Evolutionary conservation across 805 yeast genomes (phyloP), one percentile per base, ranked within the genome.

Genomic region (Suhomyces canberraensis): DNA sequence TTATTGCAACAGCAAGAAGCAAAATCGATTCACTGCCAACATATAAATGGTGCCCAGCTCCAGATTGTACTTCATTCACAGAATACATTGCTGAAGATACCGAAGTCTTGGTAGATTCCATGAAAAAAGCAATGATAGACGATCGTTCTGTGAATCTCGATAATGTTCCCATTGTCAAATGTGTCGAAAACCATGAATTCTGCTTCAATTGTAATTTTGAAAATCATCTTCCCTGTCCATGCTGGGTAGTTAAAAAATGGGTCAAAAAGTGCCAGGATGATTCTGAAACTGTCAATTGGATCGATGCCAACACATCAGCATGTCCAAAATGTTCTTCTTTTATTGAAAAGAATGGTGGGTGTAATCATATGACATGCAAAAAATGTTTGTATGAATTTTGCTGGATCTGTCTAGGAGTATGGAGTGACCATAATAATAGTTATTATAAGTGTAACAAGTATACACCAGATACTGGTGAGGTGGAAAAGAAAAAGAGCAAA

Each of bases 311-410:
- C 56, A 88, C 98, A 1, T 82, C 87, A 48, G 75, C 76, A 30
- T 93, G 98, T 58, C 95, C 96, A 0, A 76, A 77, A 51, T 93
- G 98, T 64, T 64, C 66, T 8, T 66, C 88, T 1, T 67, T 79
- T 19, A 93, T 91, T 44, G 97, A 93, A 55, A 89, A 91, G 51
- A 84, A 84, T 54, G 98, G 97, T 16, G 98, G 98, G 0, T 93
- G 98, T 63, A 91, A 91, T 60, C 98, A 93, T 61, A 91, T 93
- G 96, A 74, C 79, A 1, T 93, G 98, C 58, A 68, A 76, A 3
- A 81, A 78, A 40, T 93, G 98, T 58, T 54, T 58, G 9, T 61
- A 76, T 56, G 86, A 90, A 55, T 93, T 89, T 54, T 93, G 98
- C 60, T 93, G 98, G 98, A 79, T 90, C 26, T 93, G 98, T 60